These are phyloP conservation scores for Tricholoma flavovirens DNA, from an alignment of 768 basidiomycete species.

Conservation along the genomic window DNA sequence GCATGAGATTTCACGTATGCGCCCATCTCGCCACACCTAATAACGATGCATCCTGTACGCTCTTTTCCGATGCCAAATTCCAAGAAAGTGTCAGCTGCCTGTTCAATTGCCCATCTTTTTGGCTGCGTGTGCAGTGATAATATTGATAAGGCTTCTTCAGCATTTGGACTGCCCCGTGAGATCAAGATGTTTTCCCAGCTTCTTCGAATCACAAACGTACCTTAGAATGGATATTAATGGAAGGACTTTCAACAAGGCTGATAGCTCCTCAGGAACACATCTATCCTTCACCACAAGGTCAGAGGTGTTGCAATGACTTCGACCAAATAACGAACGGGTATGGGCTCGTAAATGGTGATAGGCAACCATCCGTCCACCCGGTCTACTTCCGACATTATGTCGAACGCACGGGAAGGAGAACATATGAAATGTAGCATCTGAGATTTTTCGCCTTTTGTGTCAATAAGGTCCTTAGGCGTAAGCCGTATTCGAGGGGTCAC, in stretches of 20 bases:
- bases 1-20: slow-evolving; percentile 51
- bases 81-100: slow-evolving; percentile 60
- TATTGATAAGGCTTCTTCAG: slow-evolving; percentile 71
- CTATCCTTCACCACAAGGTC: slow-evolving; percentile 43
- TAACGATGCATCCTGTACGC: slow-evolving; percentile 56
- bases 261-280: slow-evolving; percentile 75
- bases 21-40: slow-evolving; percentile 70
- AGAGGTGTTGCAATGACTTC: neutral
- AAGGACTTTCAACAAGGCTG: slow-evolving; percentile 56
- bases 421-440: slow-evolving; percentile 76
- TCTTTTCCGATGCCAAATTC: slow-evolving; percentile 49
- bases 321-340: slow-evolving; percentile 52
- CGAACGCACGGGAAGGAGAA: slow-evolving; percentile 65
- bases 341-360: slow-evolving; percentile 75
- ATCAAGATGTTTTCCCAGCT: neutral
- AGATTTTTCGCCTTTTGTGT: slow-evolving; percentile 47
- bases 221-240: slow-evolving; percentile 63
- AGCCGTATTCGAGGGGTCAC: slow-evolving; percentile 66
- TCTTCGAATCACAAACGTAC: slow-evolving; percentile 25
- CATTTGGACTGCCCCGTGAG: slow-evolving; percentile 60
- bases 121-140: slow-evolving; percentile 45
- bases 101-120: slow-evolving; percentile 51
- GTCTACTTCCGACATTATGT: slow-evolving; percentile 60
- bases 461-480: slow-evolving; percentile 60
- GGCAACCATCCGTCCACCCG: slow-evolving; percentile 56